phyloP scores from a whole-genome alignment of 257 asterid species.

The Solanum verrucosum region DNA sequence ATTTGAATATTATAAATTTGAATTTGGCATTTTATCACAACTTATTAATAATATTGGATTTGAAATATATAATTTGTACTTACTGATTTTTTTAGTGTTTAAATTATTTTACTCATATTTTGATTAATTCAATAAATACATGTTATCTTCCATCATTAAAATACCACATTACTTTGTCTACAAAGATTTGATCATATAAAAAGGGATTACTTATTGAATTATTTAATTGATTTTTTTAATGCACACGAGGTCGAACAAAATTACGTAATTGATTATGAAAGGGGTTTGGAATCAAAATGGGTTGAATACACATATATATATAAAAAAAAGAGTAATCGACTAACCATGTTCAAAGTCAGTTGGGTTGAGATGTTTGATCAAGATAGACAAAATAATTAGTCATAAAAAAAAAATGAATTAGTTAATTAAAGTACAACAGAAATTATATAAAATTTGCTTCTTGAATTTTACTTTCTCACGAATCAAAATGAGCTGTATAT shows the following conservation, averaged over 20 bases:
- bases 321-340: too few species aligned
- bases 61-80: not conserved
- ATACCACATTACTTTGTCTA: not conserved
- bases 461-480: not conserved
- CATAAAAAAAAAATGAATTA: not conserved
- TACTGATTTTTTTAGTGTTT: not conserved
- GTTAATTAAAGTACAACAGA: not conserved
- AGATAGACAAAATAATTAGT: not conserved
- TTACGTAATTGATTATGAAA: not conserved
- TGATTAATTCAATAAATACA: not conserved
- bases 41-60: not conserved
- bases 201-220: not conserved
- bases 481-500: not conserved
- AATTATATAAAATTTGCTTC: not conserved
- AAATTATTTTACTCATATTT: accelerated
- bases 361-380: not conserved
- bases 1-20: not conserved
- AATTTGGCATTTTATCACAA: not conserved
- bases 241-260: not conserved
- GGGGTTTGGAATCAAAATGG: not conserved
- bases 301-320: not conserved
- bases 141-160: not conserved
- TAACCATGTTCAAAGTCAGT: not conserved
- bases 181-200: not conserved
- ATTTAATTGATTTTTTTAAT: not conserved